phyloP scores from a whole-genome alignment of 23 red algal genomes.

The Gracilaria vermiculophylla region DNA sequence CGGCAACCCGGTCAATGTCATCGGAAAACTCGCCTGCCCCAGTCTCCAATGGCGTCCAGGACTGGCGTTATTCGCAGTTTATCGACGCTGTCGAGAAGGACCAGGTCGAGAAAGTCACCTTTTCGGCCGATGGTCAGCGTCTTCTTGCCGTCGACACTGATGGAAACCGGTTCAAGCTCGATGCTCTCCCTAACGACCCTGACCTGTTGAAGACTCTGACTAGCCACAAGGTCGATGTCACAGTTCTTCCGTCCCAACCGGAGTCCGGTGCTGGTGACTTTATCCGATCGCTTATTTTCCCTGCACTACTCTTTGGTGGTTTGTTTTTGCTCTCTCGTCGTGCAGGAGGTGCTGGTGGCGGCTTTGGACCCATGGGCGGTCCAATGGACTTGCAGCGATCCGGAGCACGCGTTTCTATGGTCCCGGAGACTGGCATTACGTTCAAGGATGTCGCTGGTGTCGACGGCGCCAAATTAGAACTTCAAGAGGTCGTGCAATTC shows the following conservation, averaged over 20 bases:
- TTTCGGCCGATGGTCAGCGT: slow-evolving; percentile 89
- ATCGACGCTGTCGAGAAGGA: slow-evolving; percentile 78
- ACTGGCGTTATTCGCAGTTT: slow-evolving; percentile 97
- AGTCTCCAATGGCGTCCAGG: slow-evolving; percentile 35
- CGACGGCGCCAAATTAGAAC: slow-evolving; percentile 94
- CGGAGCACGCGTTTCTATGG: slow-evolving; percentile 86
- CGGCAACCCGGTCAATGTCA: slow-evolving; percentile 4
- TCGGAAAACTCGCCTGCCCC: neutral
- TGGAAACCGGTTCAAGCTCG: slow-evolving; percentile 91
- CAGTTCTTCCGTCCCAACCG: slow-evolving; percentile 86
- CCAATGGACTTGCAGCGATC: slow-evolving; percentile 95
- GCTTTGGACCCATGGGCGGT: slow-evolving; percentile 71
- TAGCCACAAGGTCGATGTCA: slow-evolving; percentile 96
- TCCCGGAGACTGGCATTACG: slow-evolving; percentile 94
- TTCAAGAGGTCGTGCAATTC: slow-evolving; percentile 96
- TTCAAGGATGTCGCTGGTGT: slow-evolving; percentile 97
- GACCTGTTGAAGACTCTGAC: slow-evolving; percentile 87
- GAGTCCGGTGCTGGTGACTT: slow-evolving; percentile 86
- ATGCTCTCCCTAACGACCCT: slow-evolving; percentile 94
- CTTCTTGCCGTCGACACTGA: slow-evolving; percentile 93
- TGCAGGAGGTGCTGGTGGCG: slow-evolving; percentile 67
- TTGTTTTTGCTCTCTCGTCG: slow-evolving; percentile 92
- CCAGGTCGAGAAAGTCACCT: slow-evolving; percentile 97
- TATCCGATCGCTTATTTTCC: slow-evolving; percentile 92
- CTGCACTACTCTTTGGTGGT: slow-evolving; percentile 92